phyloP scores from a whole-genome alignment of 2,329 filamentous ascomycete species.

The Aspergillus tamarii region DNA sequence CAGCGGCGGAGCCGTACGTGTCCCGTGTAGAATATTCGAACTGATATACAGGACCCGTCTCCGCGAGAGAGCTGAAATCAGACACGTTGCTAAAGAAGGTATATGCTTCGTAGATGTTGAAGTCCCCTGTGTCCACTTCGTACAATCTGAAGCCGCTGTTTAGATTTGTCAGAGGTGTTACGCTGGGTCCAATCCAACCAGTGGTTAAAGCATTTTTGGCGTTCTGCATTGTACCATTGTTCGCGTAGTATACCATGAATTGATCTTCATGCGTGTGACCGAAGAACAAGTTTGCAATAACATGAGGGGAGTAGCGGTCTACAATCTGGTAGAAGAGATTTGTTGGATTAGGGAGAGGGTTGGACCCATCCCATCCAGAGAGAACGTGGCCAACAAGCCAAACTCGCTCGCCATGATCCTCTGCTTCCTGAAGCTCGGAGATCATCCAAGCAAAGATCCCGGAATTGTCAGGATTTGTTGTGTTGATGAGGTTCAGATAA shows the following conservation, averaged over 20 bases:
- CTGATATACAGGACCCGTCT: conserved; percentile 51
- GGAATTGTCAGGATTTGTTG: conserved; percentile 53
- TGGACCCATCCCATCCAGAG: conserved; percentile 59
- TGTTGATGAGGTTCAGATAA: conserved; percentile 57
- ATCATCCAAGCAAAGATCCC: conserved; percentile 56
- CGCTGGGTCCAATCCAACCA: conserved; percentile 56
- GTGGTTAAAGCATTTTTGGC: conserved; percentile 49
- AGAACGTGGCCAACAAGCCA: conserved; percentile 61
- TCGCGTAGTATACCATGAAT: conserved; percentile 58
- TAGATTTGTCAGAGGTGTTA: conserved; percentile 59
- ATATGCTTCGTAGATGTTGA: conserved; percentile 58
- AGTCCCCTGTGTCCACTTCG: conserved; percentile 58
- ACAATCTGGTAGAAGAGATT: conserved; percentile 60
- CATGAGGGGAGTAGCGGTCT: conserved; percentile 58
- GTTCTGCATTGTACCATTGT: conserved; percentile 52
- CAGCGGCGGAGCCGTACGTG: conserved; percentile 48
- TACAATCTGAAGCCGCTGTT: conserved; percentile 59
- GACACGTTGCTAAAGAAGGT: conserved; percentile 59
- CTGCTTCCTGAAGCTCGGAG: conserved; percentile 56
- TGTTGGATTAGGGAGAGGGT: conserved; percentile 57
- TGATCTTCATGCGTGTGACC: conserved; percentile 61
- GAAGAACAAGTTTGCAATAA: conserved; percentile 59
- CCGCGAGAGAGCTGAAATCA: conserved; percentile 43
- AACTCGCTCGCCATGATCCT: conserved; percentile 56
- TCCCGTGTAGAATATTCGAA: conserved; percentile 58